Percentiles rank a stretch among this genome's conserved stretches.
These are phyloP conservation scores for Rosa chinensis DNA, from an alignment of 306 rosid species.

Conservation along the genomic window DNA sequence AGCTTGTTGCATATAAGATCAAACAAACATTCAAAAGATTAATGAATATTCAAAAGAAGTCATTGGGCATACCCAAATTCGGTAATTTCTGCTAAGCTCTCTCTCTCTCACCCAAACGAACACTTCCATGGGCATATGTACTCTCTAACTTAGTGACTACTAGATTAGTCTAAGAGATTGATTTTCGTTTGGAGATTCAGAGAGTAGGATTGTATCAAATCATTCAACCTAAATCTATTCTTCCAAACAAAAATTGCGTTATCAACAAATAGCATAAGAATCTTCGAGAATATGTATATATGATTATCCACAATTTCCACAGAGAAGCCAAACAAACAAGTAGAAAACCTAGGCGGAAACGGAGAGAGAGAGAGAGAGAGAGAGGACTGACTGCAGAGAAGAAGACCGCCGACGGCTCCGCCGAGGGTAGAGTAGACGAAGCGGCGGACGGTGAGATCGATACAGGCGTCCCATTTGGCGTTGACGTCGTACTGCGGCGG, in stretches of 20 bases:
- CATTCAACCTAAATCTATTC: neutral
- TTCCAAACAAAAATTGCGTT: neutral
- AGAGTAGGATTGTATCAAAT: neutral
- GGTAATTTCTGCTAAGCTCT: neutral
- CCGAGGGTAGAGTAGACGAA: conserved; percentile 57
- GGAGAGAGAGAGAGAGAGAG: neutral
- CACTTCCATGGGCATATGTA: neutral
- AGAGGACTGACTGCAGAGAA: conserved; percentile 44
- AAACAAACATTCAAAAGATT: too few relatives aligned
- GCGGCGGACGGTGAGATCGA: conserved; percentile 58
- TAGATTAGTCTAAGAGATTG: neutral
- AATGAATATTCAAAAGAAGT: too few relatives aligned
- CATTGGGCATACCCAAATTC: too few relatives aligned
- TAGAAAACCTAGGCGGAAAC: neutral
- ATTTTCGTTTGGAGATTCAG: neutral
- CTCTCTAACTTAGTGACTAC: neutral
- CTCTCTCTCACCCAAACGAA: neutral
- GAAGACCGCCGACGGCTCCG: conserved; percentile 52
- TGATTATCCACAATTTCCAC: neutral
- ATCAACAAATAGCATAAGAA: neutral
- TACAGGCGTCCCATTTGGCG: conserved; percentile 58
- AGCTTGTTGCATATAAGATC: neutral
- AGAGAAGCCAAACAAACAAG: neutral
- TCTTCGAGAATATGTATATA: neutral
- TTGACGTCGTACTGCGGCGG: conserved; percentile 42